These are phyloP conservation scores for Sanguinoderma infundibulare DNA, from an alignment of 1,284 basidiomycete species.

Conservation along the genomic window DNA sequence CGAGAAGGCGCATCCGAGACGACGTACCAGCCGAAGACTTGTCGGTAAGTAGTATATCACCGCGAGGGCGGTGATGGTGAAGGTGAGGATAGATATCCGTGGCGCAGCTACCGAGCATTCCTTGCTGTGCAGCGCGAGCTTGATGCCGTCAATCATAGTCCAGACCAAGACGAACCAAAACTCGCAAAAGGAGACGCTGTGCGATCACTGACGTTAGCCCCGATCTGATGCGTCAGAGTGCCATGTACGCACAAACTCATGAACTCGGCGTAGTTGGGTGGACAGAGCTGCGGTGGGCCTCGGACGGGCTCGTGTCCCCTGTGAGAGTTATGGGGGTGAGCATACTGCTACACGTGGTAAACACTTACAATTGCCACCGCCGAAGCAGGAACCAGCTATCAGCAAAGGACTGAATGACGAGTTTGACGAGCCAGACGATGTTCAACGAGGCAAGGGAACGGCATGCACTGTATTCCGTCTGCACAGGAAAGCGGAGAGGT, in stretches of 20 bases:
- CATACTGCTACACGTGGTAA: not conserved
- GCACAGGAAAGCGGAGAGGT: not conserved
- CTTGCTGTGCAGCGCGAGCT: not conserved
- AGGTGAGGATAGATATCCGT: not conserved
- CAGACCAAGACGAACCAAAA: constrained; percentile 1
- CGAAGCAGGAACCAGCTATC: constrained; percentile 1
- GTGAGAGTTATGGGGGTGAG: not conserved
- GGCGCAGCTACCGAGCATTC: not conserved
- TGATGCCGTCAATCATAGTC: not conserved
- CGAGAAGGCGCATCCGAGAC: not conserved
- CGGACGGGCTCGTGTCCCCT: not conserved
- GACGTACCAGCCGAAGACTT: constrained; percentile 39
- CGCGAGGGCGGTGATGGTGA: constrained; percentile 58
- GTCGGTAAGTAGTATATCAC: constrained; percentile 65
- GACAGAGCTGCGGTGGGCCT: not conserved
- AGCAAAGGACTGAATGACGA: constrained; percentile 12
- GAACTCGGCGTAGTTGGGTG: not conserved
- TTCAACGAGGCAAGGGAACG: constrained; percentile 13
- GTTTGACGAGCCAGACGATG: constrained; percentile 16
- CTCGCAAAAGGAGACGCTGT: not conserved
- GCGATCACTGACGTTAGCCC: not conserved
- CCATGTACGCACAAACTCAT: not conserved
- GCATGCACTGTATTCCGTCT: constrained; percentile 13
- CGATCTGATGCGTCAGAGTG: too few relatives aligned
- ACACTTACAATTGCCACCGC: constrained; percentile 10